A percentile compares a stretch with the other conserved stretches of the same genome.
Evolutionary conservation across 208 protist species (phyloP).

Genomic region (Wallacemonas sp.): DNA sequence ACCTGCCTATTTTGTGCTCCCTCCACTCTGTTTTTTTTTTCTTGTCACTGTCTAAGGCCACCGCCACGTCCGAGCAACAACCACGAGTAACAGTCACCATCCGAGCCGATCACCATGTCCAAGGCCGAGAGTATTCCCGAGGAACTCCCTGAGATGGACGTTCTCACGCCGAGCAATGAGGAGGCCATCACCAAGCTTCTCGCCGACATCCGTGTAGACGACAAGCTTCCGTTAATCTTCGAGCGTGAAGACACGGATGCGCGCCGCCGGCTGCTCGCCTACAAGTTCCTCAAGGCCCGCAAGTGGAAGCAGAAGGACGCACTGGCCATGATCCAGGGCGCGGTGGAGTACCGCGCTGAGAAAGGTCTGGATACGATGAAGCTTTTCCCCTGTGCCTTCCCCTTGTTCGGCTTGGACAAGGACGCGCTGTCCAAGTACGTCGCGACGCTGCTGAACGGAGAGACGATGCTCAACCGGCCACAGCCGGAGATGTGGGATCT

Average conservation of each 20-base stretch:
- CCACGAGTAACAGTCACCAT: no score
- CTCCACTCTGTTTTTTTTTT: background rate
- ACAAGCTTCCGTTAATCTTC: conserved; percentile 37
- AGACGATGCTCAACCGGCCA: conserved; percentile 15
- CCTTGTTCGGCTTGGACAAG: conserved; percentile 49
- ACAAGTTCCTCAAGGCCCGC: conserved; percentile 68
- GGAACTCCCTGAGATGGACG: conserved; percentile 55
- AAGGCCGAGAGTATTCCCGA: conserved; percentile 40
- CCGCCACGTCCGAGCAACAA: no score
- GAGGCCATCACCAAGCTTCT: conserved; percentile 39
- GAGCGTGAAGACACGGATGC: conserved; percentile 29
- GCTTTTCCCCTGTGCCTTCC: conserved; percentile 69
- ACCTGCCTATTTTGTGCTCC: background rate
- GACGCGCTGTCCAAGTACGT: conserved; percentile 36
- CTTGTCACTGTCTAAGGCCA: background rate
- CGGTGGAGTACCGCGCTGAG: conserved; percentile 48
- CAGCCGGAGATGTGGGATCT: conserved; percentile 28
- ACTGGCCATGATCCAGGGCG: conserved; percentile 54
- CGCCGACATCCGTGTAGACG: conserved; percentile 23
- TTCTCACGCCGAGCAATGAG: conserved; percentile 33
- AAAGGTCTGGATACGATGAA: conserved; percentile 44
- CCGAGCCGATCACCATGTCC: conserved; percentile 45
- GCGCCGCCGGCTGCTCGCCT: conserved; percentile 48
- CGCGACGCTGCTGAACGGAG: conserved; percentile 22
- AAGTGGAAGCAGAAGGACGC: conserved; percentile 55